Evolutionary conservation across 805 yeast genomes (phyloP), one percentile per base, ranked within the genome.

Genomic region (Nakazawaea laoshanensis): DNA sequence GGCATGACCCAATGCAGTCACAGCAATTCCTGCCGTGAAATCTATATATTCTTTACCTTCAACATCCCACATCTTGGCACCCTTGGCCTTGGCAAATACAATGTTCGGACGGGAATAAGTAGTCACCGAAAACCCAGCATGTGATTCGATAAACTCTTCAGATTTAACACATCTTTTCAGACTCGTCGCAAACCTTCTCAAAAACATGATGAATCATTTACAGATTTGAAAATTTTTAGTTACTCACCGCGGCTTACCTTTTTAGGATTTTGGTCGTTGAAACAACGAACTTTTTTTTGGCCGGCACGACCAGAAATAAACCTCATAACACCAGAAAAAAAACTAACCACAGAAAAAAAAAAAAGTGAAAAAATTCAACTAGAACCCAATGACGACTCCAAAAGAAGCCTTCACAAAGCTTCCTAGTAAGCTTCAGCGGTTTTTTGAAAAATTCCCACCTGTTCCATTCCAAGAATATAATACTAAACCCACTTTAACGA

Each of bases 21-120:
- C 98, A 1, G 98, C 97, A 44, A 92, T 89, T 33, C 98, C 98
- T 2, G 96, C 87, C 1, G 89, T 78, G 57, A 92, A 89, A 52
- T 92, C 98, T 32, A 92, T 67, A 49, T 79, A 92, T 51, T 79
- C 69, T 24, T 74, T 67, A 39, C 81, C 80, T 46, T 84, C 86
- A 30, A 80, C 57, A 54, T 92, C 98, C 65, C 77, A 87, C 35
- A 92, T 53, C 34, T 65, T 64, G n/a, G 87, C 73, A 13, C 95
- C 95, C 45, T 74, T 57, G 22, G 96, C 98, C 39, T 77, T 79
- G 30, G 80, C 75, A 36, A 89, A 65, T 12, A 86, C 82, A 31
- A 87, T 55, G 29, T 74, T 65, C 9, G 95, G 94, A 47, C 88
- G 73, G 8, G 87, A 70, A 49, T 86, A 85, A 0, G 94, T 84